These are phyloP conservation scores for Tolypocladium guangdongense DNA, from an alignment of 2,329 filamentous ascomycete genomes.

Conservation along the genomic window DNA sequence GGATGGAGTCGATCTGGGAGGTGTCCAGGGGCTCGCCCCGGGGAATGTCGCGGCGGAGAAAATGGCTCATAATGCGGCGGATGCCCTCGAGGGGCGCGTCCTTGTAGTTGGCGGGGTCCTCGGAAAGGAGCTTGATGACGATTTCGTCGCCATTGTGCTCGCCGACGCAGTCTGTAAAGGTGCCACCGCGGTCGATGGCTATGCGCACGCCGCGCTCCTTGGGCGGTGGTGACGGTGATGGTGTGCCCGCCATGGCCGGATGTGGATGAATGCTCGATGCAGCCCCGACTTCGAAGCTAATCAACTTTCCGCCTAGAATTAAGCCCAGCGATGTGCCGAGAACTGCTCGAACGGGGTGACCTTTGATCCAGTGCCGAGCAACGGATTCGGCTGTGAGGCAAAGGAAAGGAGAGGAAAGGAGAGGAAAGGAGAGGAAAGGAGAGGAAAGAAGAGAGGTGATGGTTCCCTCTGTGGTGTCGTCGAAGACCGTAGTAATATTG, in stretches of 20 bases:
- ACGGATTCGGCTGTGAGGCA: too few relatives aligned
- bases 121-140: conserved; percentile 61
- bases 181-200: conserved; percentile 29
- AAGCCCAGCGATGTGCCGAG: too few relatives aligned
- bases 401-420: neutral
- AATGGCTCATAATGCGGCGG: conserved; percentile 30
- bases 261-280: neutral
- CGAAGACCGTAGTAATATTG: neutral
- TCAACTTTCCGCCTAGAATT: neutral
- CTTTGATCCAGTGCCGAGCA: neutral
- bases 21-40: conserved; percentile 23
- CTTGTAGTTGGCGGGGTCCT: conserved; percentile 60
- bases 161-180: conserved; percentile 61
- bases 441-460: too few relatives aligned
- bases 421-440: too few relatives aligned
- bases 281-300: neutral
- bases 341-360: neutral
- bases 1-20: conserved; percentile 47
- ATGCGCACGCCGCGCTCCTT: conserved; percentile 15
- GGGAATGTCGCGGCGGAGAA: conserved; percentile 19
- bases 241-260: conserved; percentile 10
- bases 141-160: conserved; percentile 56
- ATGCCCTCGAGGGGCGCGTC: conserved; percentile 68
- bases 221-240: neutral
- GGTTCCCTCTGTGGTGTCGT: neutral